Base-by-base conservation (phyloP, 306 rosid genomes). In the Urtica urens region DNA sequence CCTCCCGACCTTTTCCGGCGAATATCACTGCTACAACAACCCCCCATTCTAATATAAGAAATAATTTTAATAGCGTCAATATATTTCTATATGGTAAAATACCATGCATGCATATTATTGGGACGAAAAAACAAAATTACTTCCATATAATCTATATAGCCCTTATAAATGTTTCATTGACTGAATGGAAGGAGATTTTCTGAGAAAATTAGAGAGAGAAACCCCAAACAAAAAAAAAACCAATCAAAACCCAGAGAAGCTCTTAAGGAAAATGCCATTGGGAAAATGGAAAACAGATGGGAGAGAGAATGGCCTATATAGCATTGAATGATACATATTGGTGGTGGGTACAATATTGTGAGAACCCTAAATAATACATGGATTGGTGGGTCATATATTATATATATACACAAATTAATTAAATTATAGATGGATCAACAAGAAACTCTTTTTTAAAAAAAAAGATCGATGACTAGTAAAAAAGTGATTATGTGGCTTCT, bases 91-190 rank as follows among this genome's bases (percentile, higher is more conserved):
- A 4, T 4, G 48, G 48, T 18, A 22, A 21, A 21, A 7, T 9
- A 23, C 10, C 3, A 23, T 14, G 51, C 17, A 12, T n/a, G 20
- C 9, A 17, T 40, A 40, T 1, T n/a, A 40, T 40, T 7, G 16
- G 46, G 3, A 46, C 9, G 7, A 25, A 2, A 10, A 7, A 23
- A 41, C 5, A 41, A 41, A 41, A 15, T 15, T 38, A n/a, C 18
- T 1, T 11, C 16, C 16, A 45, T n/a, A n/a, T n/a, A n/a, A n/a
- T n/a, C n/a, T n/a, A n/a, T 12, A n/a, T 62, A 55, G 25, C 11
- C 46, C 28, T 27, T 31, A 47, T 16, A 65, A 74, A 46, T 63
- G 66, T 46, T 39, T n/a, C 71, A 73, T 24, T 82, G 80, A 46
- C 93, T 78, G 49, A 58, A 64, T 56, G 49, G 13, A 6, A 19